These are phyloP conservation scores for Saururus chinensis DNA, from an alignment of 164 flowering plant genomes.

Conservation along the genomic window DNA sequence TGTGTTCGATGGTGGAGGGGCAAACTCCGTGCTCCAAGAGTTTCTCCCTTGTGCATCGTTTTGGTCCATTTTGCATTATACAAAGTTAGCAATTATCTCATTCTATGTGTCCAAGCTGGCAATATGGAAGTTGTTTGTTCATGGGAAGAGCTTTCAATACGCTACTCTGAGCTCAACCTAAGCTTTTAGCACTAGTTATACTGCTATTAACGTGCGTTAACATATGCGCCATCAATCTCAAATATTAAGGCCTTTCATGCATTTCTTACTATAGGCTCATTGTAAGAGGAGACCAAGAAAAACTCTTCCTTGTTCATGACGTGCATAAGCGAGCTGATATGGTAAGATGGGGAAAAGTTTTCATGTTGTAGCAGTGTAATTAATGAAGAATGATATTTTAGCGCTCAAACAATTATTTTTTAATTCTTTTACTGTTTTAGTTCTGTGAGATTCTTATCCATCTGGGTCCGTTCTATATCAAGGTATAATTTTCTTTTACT, in stretches of 20 bases:
- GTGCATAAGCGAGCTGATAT: constrained; percentile 56
- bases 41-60: constrained; percentile 39
- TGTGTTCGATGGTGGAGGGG: too few species aligned
- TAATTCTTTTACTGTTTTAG: constrained; percentile 24
- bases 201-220: too few species aligned
- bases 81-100: constrained; percentile 83
- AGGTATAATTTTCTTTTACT: constrained; percentile 22
- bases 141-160: too few species aligned
- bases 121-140: constrained; percentile 65
- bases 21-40: constrained; percentile 50
- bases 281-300: too few species aligned
- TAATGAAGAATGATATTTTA: neutral
- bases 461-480: constrained; percentile 90
- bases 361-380: neutral
- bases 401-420: neutral
- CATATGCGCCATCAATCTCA: too few species aligned
- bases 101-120: constrained; percentile 67
- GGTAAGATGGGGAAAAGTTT: constrained; percentile 27
- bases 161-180: too few species aligned
- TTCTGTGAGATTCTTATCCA: constrained; percentile 77
- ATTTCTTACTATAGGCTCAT: too few species aligned
- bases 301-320: too few species aligned
- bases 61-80: constrained; percentile 88
- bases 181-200: too few species aligned
- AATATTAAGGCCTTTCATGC: too few species aligned